Conservation (phyloP, 129 eudicot genomes). For the Logfia minima region DNA sequence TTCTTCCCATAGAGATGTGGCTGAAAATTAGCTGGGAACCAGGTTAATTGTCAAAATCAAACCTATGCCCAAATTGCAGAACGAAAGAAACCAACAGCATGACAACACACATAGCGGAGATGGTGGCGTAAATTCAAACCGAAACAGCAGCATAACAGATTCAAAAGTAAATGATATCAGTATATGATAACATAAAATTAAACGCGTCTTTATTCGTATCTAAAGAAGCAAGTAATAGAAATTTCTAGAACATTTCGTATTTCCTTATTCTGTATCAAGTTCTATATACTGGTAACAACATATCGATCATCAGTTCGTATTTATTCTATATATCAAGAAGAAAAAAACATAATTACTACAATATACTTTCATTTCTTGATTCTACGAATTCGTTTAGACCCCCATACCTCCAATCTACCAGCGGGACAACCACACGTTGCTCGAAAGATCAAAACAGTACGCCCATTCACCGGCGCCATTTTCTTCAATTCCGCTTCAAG, state of each 20-base stretch:
- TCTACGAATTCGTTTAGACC: constrained; percentile 47
- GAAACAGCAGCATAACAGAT: background rate
- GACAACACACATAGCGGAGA: background rate
- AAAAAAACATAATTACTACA: background rate
- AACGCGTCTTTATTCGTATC: constrained; percentile 13
- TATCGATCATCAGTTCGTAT: constrained; percentile 17
- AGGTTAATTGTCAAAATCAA: background rate
- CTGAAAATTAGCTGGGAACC: background rate
- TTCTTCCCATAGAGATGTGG: background rate
- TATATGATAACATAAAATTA: constrained; percentile 16
- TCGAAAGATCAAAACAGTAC: constrained; percentile 57
- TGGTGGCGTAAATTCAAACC: background rate
- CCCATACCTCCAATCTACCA: constrained; percentile 61
- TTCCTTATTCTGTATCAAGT: constrained; percentile 33
- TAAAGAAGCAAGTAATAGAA: constrained; percentile 15
- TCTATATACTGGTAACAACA: constrained; percentile 22
- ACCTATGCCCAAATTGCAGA: background rate
- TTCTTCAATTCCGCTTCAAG: constrained; percentile 54
- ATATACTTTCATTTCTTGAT: constrained; percentile 40
- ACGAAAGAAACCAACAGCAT: background rate
- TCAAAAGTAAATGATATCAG: background rate
- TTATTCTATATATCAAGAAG: constrained; percentile 24
- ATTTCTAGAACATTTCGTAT: constrained; percentile 4
- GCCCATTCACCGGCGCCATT: constrained; percentile 63
- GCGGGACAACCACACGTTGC: constrained; percentile 60